These are phyloP conservation scores for Schrenkiella parvula DNA, from an alignment of 345 rosid genomes.

Conservation along the genomic window DNA sequence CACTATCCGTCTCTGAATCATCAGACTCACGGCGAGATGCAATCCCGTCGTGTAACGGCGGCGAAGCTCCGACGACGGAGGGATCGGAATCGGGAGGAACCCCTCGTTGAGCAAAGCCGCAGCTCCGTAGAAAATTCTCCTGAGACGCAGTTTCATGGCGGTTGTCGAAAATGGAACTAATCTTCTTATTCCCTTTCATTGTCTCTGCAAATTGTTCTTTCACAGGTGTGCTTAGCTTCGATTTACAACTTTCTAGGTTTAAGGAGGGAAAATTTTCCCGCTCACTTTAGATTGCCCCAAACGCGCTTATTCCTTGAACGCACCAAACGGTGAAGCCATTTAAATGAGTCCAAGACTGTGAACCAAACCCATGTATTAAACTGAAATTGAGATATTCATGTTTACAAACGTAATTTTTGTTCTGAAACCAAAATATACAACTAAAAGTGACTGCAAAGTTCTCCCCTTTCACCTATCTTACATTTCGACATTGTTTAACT, in stretches of 20 bases:
- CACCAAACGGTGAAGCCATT: too few relatives aligned
- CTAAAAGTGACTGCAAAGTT: background rate
- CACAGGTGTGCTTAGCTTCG: background rate
- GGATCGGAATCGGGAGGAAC: slow-evolving; percentile 26
- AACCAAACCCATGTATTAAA: background rate
- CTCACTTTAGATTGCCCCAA: background rate
- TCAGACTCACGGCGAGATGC: background rate
- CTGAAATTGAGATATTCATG: background rate
- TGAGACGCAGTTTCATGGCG: slow-evolving; percentile 19
- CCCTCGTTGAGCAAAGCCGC: slow-evolving; percentile 18
- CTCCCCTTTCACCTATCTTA: background rate
- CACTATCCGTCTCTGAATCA: slow-evolving; percentile 2
- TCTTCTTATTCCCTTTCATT: slow-evolving; percentile 1
- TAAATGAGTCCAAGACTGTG: too few relatives aligned
- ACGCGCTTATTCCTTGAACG: background rate
- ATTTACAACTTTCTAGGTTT: background rate
- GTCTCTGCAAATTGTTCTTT: background rate
- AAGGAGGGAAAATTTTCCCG: slow-evolving; percentile 7
- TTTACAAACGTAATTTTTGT: background rate
- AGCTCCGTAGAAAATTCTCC: slow-evolving; percentile 10
- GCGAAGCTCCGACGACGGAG: slow-evolving; percentile 4
- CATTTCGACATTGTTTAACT: background rate
- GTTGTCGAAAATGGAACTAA: slow-evolving; percentile 4
- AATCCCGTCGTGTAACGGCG: background rate
- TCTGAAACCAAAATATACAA: background rate